Conservation (phyloP, 2,329 filamentous ascomycete species). For the Ambrosiella cleistominuta region DNA sequence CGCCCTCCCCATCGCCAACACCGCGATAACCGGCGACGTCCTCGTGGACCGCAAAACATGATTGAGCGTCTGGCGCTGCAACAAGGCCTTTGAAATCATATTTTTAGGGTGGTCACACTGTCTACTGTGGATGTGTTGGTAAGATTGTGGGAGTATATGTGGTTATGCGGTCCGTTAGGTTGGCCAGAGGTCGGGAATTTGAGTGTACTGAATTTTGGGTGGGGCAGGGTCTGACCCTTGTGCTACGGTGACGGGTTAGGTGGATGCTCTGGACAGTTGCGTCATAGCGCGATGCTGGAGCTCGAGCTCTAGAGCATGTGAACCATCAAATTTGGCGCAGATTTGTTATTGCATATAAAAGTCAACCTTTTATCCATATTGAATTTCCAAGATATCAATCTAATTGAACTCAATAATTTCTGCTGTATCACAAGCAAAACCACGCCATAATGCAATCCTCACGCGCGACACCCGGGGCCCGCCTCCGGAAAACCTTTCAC, state of each 20-base stretch:
- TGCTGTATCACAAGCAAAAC: background rate
- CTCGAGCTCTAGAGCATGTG: background rate
- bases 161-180: background rate
- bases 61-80: too few relatives aligned
- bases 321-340: background rate
- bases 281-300: background rate
- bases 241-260: background rate
- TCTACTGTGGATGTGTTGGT: too few relatives aligned
- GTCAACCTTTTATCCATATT: too few relatives aligned
- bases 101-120: too few relatives aligned
- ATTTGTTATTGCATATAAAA: background rate
- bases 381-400: too few relatives aligned
- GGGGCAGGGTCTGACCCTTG: background rate
- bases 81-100: too few relatives aligned
- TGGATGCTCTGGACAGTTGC: background rate
- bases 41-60: too few relatives aligned
- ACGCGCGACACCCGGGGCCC: conserved; percentile 23
- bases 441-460: background rate
- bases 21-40: too few relatives aligned
- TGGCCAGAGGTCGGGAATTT: background rate
- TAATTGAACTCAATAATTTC: background rate
- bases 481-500: conserved; percentile 59
- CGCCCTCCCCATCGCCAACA: background rate
- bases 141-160: background rate
- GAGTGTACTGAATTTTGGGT: background rate